Evolutionary conservation across 306 rosid genomes (phyloP).

Genomic region (Malus domestica): ASM211411v1 NC_041796.1:27705501-27706000

Average conservation of each 20-base stretch:
- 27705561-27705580: constrained; percentile 63
- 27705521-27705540: too few species aligned
- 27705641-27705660: constrained; percentile 89
- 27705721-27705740: constrained; percentile 84
- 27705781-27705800: constrained; percentile 78
- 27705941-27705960: neutral
- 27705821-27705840: constrained; percentile 79
- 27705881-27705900: constrained; percentile 82
- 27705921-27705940: constrained; percentile 20
- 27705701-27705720: constrained; percentile 84
- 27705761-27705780: constrained; percentile 80
- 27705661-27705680: constrained; percentile 94
- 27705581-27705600: constrained; percentile 95
- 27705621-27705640: constrained; percentile 93
- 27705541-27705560: constrained; percentile 45
- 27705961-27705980: neutral
- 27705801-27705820: constrained; percentile 76
- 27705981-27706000: neutral
- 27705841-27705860: constrained; percentile 84
- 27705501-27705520: too few species aligned
- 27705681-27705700: constrained; percentile 93
- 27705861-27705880: constrained; percentile 77
- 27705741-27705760: constrained; percentile 90
- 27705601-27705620: constrained; percentile 94
- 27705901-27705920: constrained; percentile 89